Evolutionary conservation across 805 yeast species (phyloP), one percentile per base, ranked within the genome.

Genomic region (Hanseniaspora occidentalis): DNA sequence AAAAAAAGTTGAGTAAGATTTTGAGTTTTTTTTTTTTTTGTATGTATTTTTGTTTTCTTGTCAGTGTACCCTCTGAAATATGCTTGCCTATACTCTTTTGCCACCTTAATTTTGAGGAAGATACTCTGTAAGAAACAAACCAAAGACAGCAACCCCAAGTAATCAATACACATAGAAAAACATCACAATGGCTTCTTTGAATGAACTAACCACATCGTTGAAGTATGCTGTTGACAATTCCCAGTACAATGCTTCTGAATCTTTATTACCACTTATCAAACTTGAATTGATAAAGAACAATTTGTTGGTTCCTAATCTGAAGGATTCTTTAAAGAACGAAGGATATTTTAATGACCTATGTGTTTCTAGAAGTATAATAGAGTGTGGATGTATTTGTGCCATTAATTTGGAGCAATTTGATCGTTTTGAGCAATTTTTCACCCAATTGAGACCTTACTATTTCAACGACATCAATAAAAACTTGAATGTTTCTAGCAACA

Each of bases 321-420:
- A 47, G 39, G 60, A 50, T 58, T 61, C 51, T 10, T 44, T 53
- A 16, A 70, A 70, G 43, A 62, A 62, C 39, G 55, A 50, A 22
- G 55, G 58, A 14, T 65, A 65, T 43, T 56, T 76, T 29, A 74
- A 71, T 44, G 96, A 88, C 62, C 69, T 86, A 43, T 68, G 71
- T 45, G 82, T 85, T 29, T 77, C 95, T 5, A 77, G 94, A 49
- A 75, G 81, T 27, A 80, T 88, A 35, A 65, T 89, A 38, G 97
- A 92, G 58, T 74, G 86, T 45, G 96, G 95, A 9, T 94, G 94
- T 1, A 65, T 92, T 40, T 72, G 82, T 14, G 72, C 88, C 38
- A 76, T 92, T 45, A 79, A 79, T 49, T 58, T 71, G 35, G 62
- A 70, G 27, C 70, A 83, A 46, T 74, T 80, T 51, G 70, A 61